A percentile compares a stretch with the other conserved stretches of the same genome.
Conservation (phyloP, 2,329 filamentous ascomycete species). For the Aspergillus ochraceoroseus region DNA sequence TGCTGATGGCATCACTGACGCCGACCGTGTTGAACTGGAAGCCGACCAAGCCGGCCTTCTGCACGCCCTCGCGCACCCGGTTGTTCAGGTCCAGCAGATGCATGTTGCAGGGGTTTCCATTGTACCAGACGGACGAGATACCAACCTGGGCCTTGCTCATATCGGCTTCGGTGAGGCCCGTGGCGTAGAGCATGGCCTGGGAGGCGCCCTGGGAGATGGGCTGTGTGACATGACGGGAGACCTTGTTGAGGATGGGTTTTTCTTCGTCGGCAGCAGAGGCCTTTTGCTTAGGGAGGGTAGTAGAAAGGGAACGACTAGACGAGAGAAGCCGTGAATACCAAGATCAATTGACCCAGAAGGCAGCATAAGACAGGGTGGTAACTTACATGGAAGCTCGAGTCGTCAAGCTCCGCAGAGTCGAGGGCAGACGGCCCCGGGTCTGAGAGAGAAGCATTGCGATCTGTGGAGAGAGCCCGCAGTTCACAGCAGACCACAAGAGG, state of each 20-base stretch:
- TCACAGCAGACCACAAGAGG: not conserved
- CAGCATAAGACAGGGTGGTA: not conserved
- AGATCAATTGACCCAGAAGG: too few relatives aligned
- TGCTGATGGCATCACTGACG: constrained; percentile 94
- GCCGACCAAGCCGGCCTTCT: constrained; percentile 73
- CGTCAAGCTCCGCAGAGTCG: constrained; percentile 24
- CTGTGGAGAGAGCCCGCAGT: constrained; percentile 4
- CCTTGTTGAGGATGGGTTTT: constrained; percentile 67
- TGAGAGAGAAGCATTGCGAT: constrained; percentile 29
- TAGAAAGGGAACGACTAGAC: constrained; percentile 35
- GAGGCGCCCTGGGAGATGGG: constrained; percentile 97
- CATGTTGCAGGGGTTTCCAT: constrained; percentile 99
- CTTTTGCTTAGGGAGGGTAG: constrained; percentile 46
- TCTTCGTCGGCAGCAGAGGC: constrained; percentile 44
- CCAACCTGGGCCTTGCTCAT: constrained; percentile 97
- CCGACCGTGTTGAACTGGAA: constrained; percentile 99
- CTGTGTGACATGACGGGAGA: constrained; percentile 83
- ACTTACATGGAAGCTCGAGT: constrained; percentile 13
- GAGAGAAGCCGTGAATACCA: not conserved
- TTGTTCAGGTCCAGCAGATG: constrained; percentile 86
- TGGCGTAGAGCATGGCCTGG: constrained; percentile 98
- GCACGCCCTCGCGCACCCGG: constrained; percentile 66
- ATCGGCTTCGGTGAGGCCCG: constrained; percentile 76
- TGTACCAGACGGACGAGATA: constrained; percentile 97
- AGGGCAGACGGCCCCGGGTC: constrained; percentile 29